phyloP scores from a whole-genome alignment of 2,329 filamentous ascomycete species.

The Tolypocladium sp. region DNA sequence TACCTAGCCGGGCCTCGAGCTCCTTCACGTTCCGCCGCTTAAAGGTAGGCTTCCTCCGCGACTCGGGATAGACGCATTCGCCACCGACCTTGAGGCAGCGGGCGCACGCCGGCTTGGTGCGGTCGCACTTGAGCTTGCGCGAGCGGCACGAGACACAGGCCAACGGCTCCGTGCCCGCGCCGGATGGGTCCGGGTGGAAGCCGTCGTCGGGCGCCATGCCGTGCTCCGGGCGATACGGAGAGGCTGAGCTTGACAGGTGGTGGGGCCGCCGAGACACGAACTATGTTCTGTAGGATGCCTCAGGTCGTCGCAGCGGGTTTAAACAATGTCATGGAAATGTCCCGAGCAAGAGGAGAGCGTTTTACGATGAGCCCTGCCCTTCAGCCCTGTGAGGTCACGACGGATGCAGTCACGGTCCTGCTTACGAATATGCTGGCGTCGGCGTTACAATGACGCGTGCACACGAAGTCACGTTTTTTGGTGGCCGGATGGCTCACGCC shows the following conservation, averaged over 20 bases:
- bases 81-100: conserved; percentile 68
- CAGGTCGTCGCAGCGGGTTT: background rate
- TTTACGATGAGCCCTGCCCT: background rate
- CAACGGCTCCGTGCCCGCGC: conserved; percentile 37
- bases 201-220: background rate
- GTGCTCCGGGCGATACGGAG: background rate
- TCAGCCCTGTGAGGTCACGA: background rate
- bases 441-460: background rate
- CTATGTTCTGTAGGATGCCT: background rate
- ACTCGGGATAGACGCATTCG: conserved; percentile 82
- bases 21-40: conserved; percentile 88
- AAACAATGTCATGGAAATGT: background rate
- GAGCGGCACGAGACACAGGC: conserved; percentile 78
- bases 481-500: background rate
- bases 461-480: background rate
- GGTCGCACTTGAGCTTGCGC: conserved; percentile 83
- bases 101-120: conserved; percentile 66
- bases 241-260: background rate
- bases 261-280: background rate
- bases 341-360: background rate
- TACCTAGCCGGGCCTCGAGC: conserved; percentile 79
- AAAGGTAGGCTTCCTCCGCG: conserved; percentile 76
- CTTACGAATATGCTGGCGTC: background rate
- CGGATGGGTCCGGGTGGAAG: background rate
- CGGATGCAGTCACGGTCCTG: background rate